phyloP scores from a whole-genome alignment of 305 asterid genomes.

The Nicotiana rustica region DNA sequence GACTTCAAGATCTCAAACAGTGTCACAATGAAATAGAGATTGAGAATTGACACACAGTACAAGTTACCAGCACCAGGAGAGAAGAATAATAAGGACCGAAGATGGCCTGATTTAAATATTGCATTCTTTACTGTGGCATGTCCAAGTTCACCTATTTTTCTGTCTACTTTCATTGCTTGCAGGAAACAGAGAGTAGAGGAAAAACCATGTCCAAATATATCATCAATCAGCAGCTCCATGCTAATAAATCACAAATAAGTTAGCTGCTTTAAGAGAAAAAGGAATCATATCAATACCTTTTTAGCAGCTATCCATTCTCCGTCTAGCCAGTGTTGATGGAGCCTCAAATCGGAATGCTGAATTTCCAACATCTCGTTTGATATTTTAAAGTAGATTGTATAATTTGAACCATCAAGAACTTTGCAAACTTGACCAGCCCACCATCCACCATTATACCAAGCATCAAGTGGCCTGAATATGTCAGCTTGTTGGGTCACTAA shows the following conservation, averaged over 20 bases:
- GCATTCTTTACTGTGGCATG: too few relatives aligned
- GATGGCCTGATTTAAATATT: too few relatives aligned
- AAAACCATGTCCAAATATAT: not conserved
- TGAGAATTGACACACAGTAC: too few relatives aligned
- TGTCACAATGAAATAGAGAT: not conserved
- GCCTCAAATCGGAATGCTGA: conserved; percentile 65
- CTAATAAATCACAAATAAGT: not conserved
- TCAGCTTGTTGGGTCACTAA: conserved; percentile 42
- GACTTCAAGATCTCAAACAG: not conserved
- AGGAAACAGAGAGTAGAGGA: too few relatives aligned
- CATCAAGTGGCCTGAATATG: conserved; percentile 53
- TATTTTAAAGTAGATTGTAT: conserved; percentile 46
- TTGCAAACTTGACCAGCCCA: conserved; percentile 56
- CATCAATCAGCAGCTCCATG: conserved; percentile 7
- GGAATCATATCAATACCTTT: conserved; percentile 41
- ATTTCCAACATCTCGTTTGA: conserved; percentile 53
- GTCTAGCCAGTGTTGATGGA: conserved; percentile 64
- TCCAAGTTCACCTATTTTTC: too few relatives aligned
- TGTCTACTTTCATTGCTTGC: too few relatives aligned
- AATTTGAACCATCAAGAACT: conserved; percentile 47
- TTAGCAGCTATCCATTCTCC: conserved; percentile 55
- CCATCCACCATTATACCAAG: conserved; percentile 67
- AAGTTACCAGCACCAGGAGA: too few relatives aligned
- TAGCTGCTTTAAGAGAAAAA: not conserved
- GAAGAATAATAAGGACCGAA: too few relatives aligned